These are phyloP conservation scores for Boletellus sp. DNA, from an alignment of 1,284 basidiomycete genomes.

Conservation along the genomic window DNA sequence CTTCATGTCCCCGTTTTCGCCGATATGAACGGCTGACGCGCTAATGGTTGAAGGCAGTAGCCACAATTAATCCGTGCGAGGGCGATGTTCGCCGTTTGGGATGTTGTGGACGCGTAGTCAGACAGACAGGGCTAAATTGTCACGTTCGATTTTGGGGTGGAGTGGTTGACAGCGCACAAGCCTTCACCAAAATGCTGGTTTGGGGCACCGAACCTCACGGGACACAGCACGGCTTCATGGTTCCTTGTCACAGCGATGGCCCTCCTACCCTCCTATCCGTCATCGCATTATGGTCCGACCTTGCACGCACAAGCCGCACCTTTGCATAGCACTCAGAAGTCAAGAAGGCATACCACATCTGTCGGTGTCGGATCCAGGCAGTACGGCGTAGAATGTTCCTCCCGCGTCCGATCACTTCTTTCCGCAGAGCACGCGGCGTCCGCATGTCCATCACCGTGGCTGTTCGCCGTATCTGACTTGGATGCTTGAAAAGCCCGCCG, in stretches of 20 bases:
- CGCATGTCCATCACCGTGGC: slow-evolving; percentile 19
- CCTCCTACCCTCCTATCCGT: neutral
- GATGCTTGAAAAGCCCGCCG: slow-evolving; percentile 18
- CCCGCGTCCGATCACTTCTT: slow-evolving; percentile 7
- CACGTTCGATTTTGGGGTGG: neutral
- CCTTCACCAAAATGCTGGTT: neutral
- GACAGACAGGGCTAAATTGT: too few species aligned
- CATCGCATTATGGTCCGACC: slow-evolving; percentile 1
- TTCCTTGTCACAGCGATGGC: neutral
- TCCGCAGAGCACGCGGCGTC: slow-evolving; percentile 17
- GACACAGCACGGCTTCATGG: neutral
- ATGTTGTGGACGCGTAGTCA: too few species aligned
- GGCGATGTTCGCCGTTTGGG: too few species aligned
- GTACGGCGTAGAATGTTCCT: slow-evolving; percentile 17
- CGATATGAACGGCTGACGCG: too few species aligned
- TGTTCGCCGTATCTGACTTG: slow-evolving; percentile 4
- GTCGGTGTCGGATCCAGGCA: slow-evolving; percentile 7
- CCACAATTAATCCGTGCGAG: too few species aligned
- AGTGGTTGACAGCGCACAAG: neutral
- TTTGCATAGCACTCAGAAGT: slow-evolving; percentile 19
- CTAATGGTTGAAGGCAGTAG: too few species aligned
- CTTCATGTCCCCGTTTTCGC: too few species aligned
- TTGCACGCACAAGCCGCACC: neutral
- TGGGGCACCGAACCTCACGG: neutral
- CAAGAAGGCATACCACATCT: slow-evolving; percentile 14